Evolutionary conservation across 2,329 filamentous ascomycete species (phyloP), one percentile per base, ranked within the genome.

Genomic region (Ophiostoma perfectum): DNA sequence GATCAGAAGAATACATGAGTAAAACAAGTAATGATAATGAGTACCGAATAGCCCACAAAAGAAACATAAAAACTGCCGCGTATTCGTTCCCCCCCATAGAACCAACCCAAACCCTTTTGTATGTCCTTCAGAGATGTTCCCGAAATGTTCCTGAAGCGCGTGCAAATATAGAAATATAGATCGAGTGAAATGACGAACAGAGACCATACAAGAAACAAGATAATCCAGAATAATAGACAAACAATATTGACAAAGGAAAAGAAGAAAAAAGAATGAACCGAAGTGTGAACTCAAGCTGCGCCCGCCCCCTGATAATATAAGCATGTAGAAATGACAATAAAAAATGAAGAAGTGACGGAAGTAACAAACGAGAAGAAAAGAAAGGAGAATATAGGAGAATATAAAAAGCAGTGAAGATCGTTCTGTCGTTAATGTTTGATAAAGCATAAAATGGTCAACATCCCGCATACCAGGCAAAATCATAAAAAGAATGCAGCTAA

Each of bases 401-500:
- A 12, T 38, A 49, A 55, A 62, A 47, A 41, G 12, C 39, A 27
- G 18, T 16, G 7, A 52, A 44, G 5, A 45, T 67, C 62, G 52
- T 67, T 67, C 65, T 69, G 65, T 69, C 68, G 62, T 69, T 65
- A 69, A 69, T 49, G 36, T 36, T 64, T 52, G 44, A 44, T 11
- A 52, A 12, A 49, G 41, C 55, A 70, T 70, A 8, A 8, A 49
- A 62, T 49, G 55, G 55, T 60, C 16, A 55, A 38, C 12, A 60
- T 47, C 27, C 67, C 38, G 67, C 67, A 27, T 68, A 68, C 64
- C 67, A 66, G 60, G 11, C 12, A 11, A 60, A 36, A 60, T 60
- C 55, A 63, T 44, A 42, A 63, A 18, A 42, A 62, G 39, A n/a
- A 41, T 27, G 27, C 27, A 27, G 36, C 16, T 63, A 64, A 42